A percentile compares a stretch with the other conserved stretches of the same genome.
phyloP scores from a whole-genome alignment of 177 flowering plant species.

The Tripterygium wilfordii region DNA sequence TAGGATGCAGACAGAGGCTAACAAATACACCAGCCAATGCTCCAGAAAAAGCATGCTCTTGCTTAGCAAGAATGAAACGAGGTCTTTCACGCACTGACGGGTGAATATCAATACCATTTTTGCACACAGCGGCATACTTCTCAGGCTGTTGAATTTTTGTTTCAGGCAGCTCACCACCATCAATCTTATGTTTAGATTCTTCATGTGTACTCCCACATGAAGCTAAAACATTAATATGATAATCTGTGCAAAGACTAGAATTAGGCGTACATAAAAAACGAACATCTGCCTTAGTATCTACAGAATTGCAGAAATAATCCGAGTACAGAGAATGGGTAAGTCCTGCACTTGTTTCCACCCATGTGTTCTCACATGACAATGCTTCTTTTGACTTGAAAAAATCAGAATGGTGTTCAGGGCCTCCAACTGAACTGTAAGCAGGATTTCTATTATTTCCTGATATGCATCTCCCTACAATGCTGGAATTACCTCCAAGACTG shows the following conservation, averaged over 20 bases:
- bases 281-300: constrained; percentile 10
- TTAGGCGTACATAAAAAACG: constrained; percentile 12
- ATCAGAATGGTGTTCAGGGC: constrained; percentile 7
- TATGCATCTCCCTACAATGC: not conserved
- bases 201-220: constrained; percentile 12
- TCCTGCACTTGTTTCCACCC: constrained; percentile 3
- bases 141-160: constrained; percentile 10
- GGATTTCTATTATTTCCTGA: constrained; percentile 9
- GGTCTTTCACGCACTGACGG: constrained; percentile 21
- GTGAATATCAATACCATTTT: constrained; percentile 11
- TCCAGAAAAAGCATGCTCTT: constrained; percentile 94
- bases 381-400: constrained; percentile 7
- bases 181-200: constrained; percentile 9
- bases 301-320: constrained; percentile 17
- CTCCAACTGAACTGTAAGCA: not conserved
- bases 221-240: constrained; percentile 15
- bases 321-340: constrained; percentile 20
- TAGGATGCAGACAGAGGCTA: constrained; percentile 92
- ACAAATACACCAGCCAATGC: constrained; percentile 89
- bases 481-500: constrained; percentile 2
- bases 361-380: constrained; percentile 5
- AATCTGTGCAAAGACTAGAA: constrained; percentile 29
- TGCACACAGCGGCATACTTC: constrained; percentile 11
- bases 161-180: constrained; percentile 11
- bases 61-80: constrained; percentile 39